phyloP scores from a whole-genome alignment of 768 basidiomycete species.

The Stropharia rugosoannulata region DNA sequence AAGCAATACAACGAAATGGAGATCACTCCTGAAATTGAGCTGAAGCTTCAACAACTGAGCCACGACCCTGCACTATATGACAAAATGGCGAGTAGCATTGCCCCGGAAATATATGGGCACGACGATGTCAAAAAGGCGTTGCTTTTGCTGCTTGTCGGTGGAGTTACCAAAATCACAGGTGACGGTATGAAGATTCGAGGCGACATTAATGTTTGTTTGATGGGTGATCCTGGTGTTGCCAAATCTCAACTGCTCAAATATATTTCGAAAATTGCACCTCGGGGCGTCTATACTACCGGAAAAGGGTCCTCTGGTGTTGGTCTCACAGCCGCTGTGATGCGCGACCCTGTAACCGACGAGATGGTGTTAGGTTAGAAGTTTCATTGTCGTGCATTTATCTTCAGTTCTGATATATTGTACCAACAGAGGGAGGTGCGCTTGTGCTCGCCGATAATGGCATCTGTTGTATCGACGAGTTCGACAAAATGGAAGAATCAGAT shows the following conservation, averaged over 20 bases:
- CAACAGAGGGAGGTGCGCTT: slow-evolving; percentile 95
- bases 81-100: slow-evolving; percentile 89
- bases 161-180: slow-evolving; percentile 91
- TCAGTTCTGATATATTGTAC: background rate
- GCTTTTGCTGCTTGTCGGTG: slow-evolving; percentile 88
- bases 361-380: slow-evolving; percentile 88
- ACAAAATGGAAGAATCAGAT: slow-evolving; percentile 99
- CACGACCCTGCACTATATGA: slow-evolving; percentile 80
- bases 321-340: slow-evolving; percentile 98
- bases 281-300: slow-evolving; percentile 97
- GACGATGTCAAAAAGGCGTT: slow-evolving; percentile 97
- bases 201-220: slow-evolving; percentile 95
- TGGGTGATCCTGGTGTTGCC: slow-evolving; percentile 99
- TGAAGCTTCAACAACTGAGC: slow-evolving; percentile 64
- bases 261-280: slow-evolving; percentile 96
- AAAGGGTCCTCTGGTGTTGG: slow-evolving; percentile 99
- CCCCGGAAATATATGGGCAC: slow-evolving; percentile 98
- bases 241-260: slow-evolving; percentile 98
- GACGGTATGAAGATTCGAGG: slow-evolving; percentile 99
- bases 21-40: slow-evolving; percentile 79
- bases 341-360: slow-evolving; percentile 98
- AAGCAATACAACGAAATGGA: slow-evolving; percentile 98
- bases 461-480: slow-evolving; percentile 99
- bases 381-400: background rate
- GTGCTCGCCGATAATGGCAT: slow-evolving; percentile 99